These are phyloP conservation scores for Micractinium sp. DNA, from an alignment of 139 green algal species.

Conservation along the genomic window DNA sequence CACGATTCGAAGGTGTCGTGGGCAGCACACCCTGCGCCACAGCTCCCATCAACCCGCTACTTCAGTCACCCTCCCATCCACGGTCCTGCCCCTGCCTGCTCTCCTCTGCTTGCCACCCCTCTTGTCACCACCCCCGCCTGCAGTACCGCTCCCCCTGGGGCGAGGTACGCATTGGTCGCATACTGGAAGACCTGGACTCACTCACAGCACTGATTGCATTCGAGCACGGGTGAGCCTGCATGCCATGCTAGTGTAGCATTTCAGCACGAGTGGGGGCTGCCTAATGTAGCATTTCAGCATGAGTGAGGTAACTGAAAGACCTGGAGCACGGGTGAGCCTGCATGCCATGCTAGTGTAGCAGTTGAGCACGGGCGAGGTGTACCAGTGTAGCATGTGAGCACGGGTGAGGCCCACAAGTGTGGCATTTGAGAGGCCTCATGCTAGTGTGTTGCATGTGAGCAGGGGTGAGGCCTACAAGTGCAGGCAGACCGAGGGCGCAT, in stretches of 20 bases:
- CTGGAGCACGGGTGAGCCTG: no score
- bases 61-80: not conserved
- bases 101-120: not conserved
- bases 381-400: not conserved
- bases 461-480: not conserved
- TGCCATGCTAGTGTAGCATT: not conserved
- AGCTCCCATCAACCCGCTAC: no score
- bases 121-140: not conserved
- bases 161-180: conserved; percentile 69
- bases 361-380: no score
- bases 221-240: conserved; percentile 60
- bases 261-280: not conserved
- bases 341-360: no score
- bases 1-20: no score
- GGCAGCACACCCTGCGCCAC: no score
- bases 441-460: not conserved
- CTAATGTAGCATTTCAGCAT: not conserved
- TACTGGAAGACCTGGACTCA: conserved; percentile 89
- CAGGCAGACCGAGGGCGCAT: no score
- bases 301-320: no score
- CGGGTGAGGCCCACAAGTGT: no score
- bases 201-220: conserved; percentile 84
- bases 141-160: conserved; percentile 85
- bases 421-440: no score
- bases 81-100: not conserved